Base-by-base conservation (phyloP, 2,329 filamentous ascomycete species). In the Pseudogymnoascus sp. region DNA sequence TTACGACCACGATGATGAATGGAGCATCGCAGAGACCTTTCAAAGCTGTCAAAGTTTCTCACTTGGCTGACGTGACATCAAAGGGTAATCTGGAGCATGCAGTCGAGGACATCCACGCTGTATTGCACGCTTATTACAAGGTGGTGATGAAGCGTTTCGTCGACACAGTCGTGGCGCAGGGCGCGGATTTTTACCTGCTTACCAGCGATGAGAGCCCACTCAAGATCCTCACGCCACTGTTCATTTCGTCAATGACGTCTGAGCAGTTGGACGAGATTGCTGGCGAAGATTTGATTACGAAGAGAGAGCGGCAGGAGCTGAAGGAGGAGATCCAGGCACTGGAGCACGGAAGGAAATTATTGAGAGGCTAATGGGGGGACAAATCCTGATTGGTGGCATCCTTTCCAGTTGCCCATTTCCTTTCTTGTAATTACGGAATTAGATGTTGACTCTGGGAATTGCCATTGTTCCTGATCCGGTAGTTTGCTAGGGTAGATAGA, bases 101-200 rank as follows among this genome's bases (percentile, higher is more conserved):
- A 1, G 68, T 77, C 2, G 75, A 82, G 35, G 79, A 85, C 8
- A 80, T 89, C 4, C 83, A 88, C 62, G 82, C 89, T 64, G 81
- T 83, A 1, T 75, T 90, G 0, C 72, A 77, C 28, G 78, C 81
- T 1, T 90, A 87, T 72, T 89, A 90, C 75, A 79, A 83, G 26
- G 81, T 88, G 1, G 78, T 85, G 0, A 77, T 77, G 11, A 82
- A 83, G 68, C 80, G 85, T 0, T 88, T 90, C 63, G 79, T 88
- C 1, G 87, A 90, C 67, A 81, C 77, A 2, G 72, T 91, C 1
- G 85, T 78, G 68, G 79, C 81, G 65, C 86, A 89, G 66, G 83
- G 79, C 0, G 75, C 83, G 1, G 79, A 82, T 46, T 74, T 85
- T 68, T 78, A 78, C 64, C 76, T 90, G 0, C 72, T 89, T 0